phyloP scores from a whole-genome alignment of 1,139 yeast species.

The Hanseniaspora sp. region DNA sequence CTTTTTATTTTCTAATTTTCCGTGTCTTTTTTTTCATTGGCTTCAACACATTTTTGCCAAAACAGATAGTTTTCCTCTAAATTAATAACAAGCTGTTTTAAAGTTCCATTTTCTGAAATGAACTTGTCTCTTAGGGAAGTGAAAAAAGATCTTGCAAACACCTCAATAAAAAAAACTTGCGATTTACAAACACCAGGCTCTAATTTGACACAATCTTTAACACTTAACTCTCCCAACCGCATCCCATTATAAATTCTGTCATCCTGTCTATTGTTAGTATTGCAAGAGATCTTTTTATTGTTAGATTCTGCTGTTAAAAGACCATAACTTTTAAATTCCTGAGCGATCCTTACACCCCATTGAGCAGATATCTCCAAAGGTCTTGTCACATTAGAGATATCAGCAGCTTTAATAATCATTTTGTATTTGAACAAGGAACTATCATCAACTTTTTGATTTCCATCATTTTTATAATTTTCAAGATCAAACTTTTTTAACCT shows the following conservation, averaged over 20 bases:
- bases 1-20: too few species aligned
- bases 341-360: conserved; percentile 71
- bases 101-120: conserved; percentile 33
- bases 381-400: conserved; percentile 81
- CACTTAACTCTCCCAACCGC: conserved; percentile 12
- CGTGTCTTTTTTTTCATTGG: background rate
- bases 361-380: conserved; percentile 63
- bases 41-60: background rate
- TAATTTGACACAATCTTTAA: conserved; percentile 31
- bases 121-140: conserved; percentile 46
- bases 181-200: conserved; percentile 52
- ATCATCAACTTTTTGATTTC: background rate
- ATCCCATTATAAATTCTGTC: background rate
- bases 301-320: conserved; percentile 8
- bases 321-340: conserved; percentile 63
- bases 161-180: conserved; percentile 74
- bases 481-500: conserved; percentile 17
- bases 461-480: background rate
- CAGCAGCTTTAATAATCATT: conserved; percentile 80
- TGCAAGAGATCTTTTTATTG: background rate
- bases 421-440: background rate
- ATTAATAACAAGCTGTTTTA: background rate
- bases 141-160: conserved; percentile 72
- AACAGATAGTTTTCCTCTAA: conserved; percentile 1
- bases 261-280: background rate